These are phyloP conservation scores for Suillus subluteus DNA, from an alignment of 768 basidiomycete species.

Conservation along the genomic window DNA sequence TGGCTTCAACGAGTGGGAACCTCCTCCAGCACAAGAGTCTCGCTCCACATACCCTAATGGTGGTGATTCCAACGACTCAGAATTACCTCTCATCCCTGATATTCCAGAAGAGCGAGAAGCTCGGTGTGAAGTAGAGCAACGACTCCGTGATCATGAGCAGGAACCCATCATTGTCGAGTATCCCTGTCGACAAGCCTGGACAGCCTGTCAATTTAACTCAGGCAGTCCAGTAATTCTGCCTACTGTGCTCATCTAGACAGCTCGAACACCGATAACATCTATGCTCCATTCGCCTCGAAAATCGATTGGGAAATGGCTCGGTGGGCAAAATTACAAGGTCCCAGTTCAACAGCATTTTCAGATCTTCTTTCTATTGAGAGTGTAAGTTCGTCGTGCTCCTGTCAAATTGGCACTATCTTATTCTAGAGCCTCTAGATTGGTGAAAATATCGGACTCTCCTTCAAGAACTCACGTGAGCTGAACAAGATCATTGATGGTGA, in stretches of 20 bases:
- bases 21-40: no score
- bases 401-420: no score
- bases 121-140: no score
- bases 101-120: neutral
- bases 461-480: no score
- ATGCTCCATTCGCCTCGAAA: neutral
- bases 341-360: neutral
- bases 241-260: neutral
- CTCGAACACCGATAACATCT: neutral
- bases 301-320: neutral
- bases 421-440: no score
- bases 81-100: neutral
- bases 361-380: neutral
- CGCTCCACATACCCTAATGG: no score
- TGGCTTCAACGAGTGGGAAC: neutral
- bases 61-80: neutral
- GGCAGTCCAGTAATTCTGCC: neutral
- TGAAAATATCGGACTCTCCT: no score
- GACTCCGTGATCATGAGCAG: neutral
- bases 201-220: neutral
- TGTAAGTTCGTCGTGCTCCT: neutral
- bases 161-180: neutral
- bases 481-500: no score
- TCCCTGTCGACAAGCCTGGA: neutral
- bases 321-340: neutral